Conservation (phyloP, 2,329 filamentous ascomycete species). For the Neodidymelliopsis sp. region DNA sequence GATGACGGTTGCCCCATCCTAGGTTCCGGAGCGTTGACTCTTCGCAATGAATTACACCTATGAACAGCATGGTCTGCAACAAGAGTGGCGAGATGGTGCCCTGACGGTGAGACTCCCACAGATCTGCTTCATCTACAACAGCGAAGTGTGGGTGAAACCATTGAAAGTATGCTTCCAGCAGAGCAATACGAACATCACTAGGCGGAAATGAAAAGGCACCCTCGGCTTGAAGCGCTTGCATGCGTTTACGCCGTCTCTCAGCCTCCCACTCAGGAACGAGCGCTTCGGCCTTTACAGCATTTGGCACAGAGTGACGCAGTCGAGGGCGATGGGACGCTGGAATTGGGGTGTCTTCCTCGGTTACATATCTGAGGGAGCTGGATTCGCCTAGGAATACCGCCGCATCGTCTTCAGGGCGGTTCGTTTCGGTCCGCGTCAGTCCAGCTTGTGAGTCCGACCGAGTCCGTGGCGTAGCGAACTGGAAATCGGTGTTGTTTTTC, state of each 20-base stretch:
- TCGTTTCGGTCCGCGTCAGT: constrained; percentile 24
- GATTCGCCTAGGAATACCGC: constrained; percentile 57
- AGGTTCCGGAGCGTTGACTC: constrained; percentile 55
- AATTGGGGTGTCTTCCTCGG: constrained; percentile 42
- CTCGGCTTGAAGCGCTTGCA: constrained; percentile 49
- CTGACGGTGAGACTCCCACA: constrained; percentile 51
- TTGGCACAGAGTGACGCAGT: constrained; percentile 44
- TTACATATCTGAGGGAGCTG: constrained; percentile 59
- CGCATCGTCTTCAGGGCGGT: constrained; percentile 33
- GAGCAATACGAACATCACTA: constrained; percentile 50
- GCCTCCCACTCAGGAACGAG: constrained; percentile 49
- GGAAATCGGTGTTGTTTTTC: constrained; percentile 17
- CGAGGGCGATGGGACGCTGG: constrained; percentile 24
- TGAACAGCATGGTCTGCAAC: constrained; percentile 62
- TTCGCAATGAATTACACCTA: constrained; percentile 62
- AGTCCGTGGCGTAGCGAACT: constrained; percentile 23
- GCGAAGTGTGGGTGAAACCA: constrained; percentile 67
- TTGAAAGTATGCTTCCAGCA: constrained; percentile 62
- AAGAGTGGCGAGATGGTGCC: constrained; percentile 59
- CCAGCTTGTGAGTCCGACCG: constrained; percentile 18
- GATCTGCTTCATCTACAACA: constrained; percentile 58
- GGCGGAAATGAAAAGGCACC: constrained; percentile 58
- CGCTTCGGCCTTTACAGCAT: constrained; percentile 44
- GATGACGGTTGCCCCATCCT: constrained; percentile 58
- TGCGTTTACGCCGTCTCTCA: constrained; percentile 44